Conservation (phyloP, 75 land plant species). For the Picea glauca region DNA sequence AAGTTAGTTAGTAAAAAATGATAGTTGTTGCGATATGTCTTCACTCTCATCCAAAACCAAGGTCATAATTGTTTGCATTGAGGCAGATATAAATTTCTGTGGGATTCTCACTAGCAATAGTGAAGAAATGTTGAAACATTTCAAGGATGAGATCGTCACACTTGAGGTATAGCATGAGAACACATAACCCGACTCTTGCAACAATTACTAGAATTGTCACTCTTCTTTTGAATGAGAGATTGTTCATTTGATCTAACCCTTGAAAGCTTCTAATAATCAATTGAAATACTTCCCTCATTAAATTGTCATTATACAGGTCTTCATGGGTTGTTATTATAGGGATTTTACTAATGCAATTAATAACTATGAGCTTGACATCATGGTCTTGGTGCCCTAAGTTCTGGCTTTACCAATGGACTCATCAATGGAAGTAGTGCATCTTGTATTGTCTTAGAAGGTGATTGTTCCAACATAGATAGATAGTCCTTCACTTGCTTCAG, state of each 20-base stretch:
- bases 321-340: conserved; percentile 85
- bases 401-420: background rate
- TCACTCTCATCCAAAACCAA: conserved; percentile 85
- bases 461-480: conserved; percentile 49
- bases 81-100: conserved; percentile 47
- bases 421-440: background rate
- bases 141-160: conserved; percentile 50
- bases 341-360: conserved; percentile 72
- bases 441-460: conserved; percentile 41
- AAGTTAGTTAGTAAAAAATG: conserved; percentile 40
- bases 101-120: conserved; percentile 56
- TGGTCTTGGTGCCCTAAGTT: conserved; percentile 53
- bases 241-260: conserved; percentile 39
- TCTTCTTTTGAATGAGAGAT: conserved; percentile 47
- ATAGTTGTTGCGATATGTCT: conserved; percentile 51
- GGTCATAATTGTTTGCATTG: conserved; percentile 78
- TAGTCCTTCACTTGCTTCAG: conserved; percentile 8
- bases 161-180: conserved; percentile 76
- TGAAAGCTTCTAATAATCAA: conserved; percentile 63
- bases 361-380: conserved; percentile 54
- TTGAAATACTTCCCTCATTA: conserved; percentile 65
- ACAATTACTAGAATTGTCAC: conserved; percentile 66
- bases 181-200: conserved; percentile 61
- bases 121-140: conserved; percentile 64
- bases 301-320: conserved; percentile 60